Evolutionary conservation across 768 basidiomycete genomes (phyloP).

Genomic region (Termitomyces sp.): DNA sequence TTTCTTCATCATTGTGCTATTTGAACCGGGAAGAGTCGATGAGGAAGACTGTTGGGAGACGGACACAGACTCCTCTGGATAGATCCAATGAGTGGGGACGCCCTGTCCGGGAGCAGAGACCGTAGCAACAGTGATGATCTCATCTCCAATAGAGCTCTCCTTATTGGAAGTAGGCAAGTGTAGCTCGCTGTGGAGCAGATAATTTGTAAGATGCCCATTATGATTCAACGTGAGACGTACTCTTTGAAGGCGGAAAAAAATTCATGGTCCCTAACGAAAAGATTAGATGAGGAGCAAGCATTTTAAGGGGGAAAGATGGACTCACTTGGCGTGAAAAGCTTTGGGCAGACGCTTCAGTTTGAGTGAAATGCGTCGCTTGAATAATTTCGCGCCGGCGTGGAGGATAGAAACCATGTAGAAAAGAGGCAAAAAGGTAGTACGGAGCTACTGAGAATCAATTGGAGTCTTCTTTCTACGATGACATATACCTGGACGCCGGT

Average conservation of each 20-base stretch:
- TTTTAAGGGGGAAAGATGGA: no score
- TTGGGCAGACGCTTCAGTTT: background rate
- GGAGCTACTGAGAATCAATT: background rate
- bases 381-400: background rate
- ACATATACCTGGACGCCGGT: background rate
- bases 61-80: background rate
- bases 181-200: no score
- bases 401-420: background rate
- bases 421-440: background rate
- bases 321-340: background rate
- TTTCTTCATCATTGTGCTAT: background rate
- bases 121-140: background rate
- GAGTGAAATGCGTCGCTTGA: background rate
- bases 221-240: no score
- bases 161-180: background rate
- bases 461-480: background rate
- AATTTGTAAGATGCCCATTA: no score
- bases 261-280: background rate
- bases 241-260: no score
- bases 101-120: constrained; percentile 1
- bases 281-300: background rate
- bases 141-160: background rate
- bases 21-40: background rate
- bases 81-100: background rate
- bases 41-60: background rate